phyloP scores from a whole-genome alignment of 1,284 basidiomycete genomes.

The Ustilago cynodontis region DNA sequence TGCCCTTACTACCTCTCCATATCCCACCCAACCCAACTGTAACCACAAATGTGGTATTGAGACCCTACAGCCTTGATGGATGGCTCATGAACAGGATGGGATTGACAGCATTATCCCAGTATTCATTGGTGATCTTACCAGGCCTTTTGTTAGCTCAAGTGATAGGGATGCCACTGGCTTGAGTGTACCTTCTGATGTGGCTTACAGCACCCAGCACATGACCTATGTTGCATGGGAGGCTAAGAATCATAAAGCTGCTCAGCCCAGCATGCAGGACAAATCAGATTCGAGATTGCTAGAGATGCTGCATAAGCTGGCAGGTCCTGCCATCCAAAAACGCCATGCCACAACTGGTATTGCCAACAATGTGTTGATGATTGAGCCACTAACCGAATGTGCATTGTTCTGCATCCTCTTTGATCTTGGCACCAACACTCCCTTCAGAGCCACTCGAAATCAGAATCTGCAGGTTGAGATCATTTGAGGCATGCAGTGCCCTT shows the following conservation, averaged over 20 bases:
- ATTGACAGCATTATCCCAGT: no score
- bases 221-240: conserved; percentile 26
- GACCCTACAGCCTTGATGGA: no score
- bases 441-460: no score
- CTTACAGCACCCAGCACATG: conserved; percentile 11
- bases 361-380: no score
- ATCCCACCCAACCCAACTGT: no score
- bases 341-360: background rate
- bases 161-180: background rate
- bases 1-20: no score
- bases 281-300: background rate
- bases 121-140: conserved; percentile 7
- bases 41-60: no score
- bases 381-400: conserved; percentile 10
- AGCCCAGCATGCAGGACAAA: background rate
- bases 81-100: no score
- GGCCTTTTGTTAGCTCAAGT: background rate
- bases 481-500: no score
- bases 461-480: no score
- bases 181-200: background rate
- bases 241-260: conserved; percentile 12
- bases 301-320: background rate
- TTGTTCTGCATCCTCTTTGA: conserved; percentile 15
- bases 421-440: no score
- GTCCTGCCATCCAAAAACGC: background rate